Base-by-base conservation (phyloP, 768 basidiomycete genomes). In the Omphalotus guepiniiformis region DNA sequence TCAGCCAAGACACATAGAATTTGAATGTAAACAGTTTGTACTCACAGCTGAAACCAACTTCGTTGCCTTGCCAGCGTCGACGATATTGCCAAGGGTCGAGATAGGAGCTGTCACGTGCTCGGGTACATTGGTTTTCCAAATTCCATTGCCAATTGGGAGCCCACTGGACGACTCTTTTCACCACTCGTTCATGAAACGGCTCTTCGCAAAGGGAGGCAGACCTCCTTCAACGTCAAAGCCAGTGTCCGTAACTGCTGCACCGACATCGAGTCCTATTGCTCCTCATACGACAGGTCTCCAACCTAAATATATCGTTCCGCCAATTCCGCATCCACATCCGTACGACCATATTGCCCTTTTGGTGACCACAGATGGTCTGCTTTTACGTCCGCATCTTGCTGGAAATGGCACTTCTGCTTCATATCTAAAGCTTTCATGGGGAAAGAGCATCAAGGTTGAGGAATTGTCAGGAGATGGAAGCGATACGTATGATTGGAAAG, bases 311-410 rank as follows among this genome's bases (percentile, higher is more conserved):
- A 63, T 76, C 48, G 68, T 87, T 16, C 83, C 88, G 7, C 75
- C 88, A 2, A 64, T 84, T 12, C 83, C 83, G n/a, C 85, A 89
- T 60, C 87, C 87, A 22, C 78, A 75, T 55, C 85, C 88, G 6
- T 68, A 89, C 58, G 79, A 83, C 38, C 72, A 80, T 51, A 78
- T 93, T 34, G 76, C 76, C n/a, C 52, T 91, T 26, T 58, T 83
- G 32, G 74, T 72, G 3, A 76, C 83, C 1, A 63, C 69, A 15
- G 71, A 77, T 6, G 88, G 86, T 3, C 72, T 93, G n/a, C 58
- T 88, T 41, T 68, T 92, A 44, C 74, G 81, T 36, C 85, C 83
- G 18, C 76, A 80, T 56, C 51, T 69, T 18, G 55, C 65, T 27
- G 69, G 51, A 37, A 52, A 43, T 32, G 56, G 49, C 30, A 55